Evolutionary conservation across 257 asterid genomes (phyloP).

Genomic region (Scutellaria barbata): DNA sequence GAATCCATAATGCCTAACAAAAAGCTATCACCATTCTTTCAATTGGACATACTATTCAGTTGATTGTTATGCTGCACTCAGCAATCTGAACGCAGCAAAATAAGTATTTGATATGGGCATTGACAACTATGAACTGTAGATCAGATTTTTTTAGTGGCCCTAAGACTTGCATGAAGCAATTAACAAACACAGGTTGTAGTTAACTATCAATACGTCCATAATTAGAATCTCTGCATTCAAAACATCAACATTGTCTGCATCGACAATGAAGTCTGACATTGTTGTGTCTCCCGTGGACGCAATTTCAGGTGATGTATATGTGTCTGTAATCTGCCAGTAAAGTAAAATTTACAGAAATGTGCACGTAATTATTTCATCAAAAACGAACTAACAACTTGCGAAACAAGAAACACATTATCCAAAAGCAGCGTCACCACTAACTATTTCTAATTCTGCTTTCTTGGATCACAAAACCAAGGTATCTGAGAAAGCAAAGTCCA

Average conservation of each 20-base stretch:
- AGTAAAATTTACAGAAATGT: constrained; percentile 17
- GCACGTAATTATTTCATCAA: constrained; percentile 3
- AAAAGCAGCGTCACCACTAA: constrained; percentile 10
- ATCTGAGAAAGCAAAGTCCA: constrained; percentile 8
- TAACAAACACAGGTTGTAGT: constrained; percentile 6
- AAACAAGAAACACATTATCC: constrained; percentile 17
- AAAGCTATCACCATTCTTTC: background rate
- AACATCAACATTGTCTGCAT: constrained; percentile 68
- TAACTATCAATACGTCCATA: constrained; percentile 68
- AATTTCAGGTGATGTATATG: constrained; percentile 77
- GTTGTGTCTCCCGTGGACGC: constrained; percentile 98
- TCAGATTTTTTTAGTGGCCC: background rate
- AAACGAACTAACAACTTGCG: background rate
- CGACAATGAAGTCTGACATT: constrained; percentile 84
- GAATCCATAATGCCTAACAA: constrained; percentile 4
- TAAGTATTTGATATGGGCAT: constrained; percentile 9
- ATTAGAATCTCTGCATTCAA: constrained; percentile 82
- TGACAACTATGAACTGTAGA: background rate
- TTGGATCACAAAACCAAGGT: constrained; percentile 15
- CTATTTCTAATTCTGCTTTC: constrained; percentile 1
- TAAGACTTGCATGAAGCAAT: constrained; percentile 3
- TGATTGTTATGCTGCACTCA: background rate
- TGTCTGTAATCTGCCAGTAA: constrained; percentile 69
- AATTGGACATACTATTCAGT: background rate
- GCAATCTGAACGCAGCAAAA: constrained; percentile 10